These are phyloP conservation scores for Aurinia saxatilis DNA, from an alignment of 345 rosid species.

Conservation along the genomic window DNA sequence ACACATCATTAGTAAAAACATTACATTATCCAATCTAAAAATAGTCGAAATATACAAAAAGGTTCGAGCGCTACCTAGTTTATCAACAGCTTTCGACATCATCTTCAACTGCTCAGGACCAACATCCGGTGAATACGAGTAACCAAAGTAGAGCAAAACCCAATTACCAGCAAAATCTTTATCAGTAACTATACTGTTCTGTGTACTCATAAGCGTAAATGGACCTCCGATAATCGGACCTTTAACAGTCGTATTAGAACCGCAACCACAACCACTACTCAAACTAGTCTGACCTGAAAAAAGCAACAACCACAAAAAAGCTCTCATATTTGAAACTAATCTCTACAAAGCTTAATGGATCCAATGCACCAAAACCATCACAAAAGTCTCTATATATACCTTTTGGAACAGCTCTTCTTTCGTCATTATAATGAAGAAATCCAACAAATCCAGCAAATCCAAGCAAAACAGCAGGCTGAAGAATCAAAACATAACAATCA, in stretches of 20 bases:
- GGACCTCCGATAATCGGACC: slow-evolving; percentile 87
- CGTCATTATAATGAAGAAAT: slow-evolving; percentile 66
- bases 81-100: slow-evolving; percentile 56
- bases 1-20: slow-evolving; percentile 4
- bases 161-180: slow-evolving; percentile 59
- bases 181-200: slow-evolving; percentile 47
- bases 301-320: neutral
- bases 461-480: slow-evolving; percentile 59
- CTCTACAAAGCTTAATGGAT: too few species aligned
- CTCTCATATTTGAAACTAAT: too few species aligned
- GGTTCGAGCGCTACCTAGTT: slow-evolving; percentile 40
- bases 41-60: neutral
- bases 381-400: slow-evolving; percentile 32
- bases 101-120: slow-evolving; percentile 74
- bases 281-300: slow-evolving; percentile 32
- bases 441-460: slow-evolving; percentile 56
- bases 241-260: slow-evolving; percentile 21
- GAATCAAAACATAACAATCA: neutral
- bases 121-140: slow-evolving; percentile 86
- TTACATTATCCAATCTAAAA: neutral
- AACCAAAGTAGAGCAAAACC: slow-evolving; percentile 84
- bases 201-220: slow-evolving; percentile 52
- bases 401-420: slow-evolving; percentile 58
- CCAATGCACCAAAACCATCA: neutral
- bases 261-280: slow-evolving; percentile 30